Percentiles rank a stretch among this genome's conserved stretches.
phyloP scores from a whole-genome alignment of 2,329 filamentous ascomycete species.

The Beauveria sp. region DNA sequence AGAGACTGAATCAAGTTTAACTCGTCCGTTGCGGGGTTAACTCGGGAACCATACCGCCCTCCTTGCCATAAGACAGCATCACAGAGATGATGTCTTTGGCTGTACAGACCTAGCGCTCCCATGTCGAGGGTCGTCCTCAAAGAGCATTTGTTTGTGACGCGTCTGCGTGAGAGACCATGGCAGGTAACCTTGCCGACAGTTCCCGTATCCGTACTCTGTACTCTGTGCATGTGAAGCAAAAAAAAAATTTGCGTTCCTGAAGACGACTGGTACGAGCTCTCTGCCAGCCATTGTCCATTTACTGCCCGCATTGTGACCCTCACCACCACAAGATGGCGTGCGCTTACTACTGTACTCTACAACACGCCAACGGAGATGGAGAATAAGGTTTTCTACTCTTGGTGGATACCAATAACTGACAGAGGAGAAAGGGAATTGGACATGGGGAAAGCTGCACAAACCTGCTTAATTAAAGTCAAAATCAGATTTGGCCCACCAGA shows the following conservation, averaged over 20 bases:
- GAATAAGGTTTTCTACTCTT: neutral
- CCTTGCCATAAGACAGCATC: neutral
- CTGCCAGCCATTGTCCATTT: neutral
- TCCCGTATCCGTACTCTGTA: no score
- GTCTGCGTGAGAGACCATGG: no score
- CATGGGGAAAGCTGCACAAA: neutral
- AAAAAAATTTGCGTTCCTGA: no score
- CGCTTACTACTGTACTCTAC: neutral
- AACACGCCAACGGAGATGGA: no score
- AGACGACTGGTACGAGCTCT: no score
- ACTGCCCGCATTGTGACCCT: neutral
- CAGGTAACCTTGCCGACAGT: no score
- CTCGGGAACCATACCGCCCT: neutral
- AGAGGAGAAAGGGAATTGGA: neutral
- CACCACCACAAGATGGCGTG: neutral
- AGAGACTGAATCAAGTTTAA: neutral
- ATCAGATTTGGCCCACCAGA: conserved; percentile 3
- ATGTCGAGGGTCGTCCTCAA: neutral
- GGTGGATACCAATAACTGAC: neutral
- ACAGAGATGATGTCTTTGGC: neutral
- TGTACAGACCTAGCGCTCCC: neutral
- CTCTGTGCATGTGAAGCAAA: no score
- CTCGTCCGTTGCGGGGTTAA: neutral
- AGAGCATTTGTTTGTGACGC: no score
- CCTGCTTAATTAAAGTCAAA: neutral